phyloP scores from a whole-genome alignment of 768 basidiomycete species.

The Kwoniella bestiolae region DNA sequence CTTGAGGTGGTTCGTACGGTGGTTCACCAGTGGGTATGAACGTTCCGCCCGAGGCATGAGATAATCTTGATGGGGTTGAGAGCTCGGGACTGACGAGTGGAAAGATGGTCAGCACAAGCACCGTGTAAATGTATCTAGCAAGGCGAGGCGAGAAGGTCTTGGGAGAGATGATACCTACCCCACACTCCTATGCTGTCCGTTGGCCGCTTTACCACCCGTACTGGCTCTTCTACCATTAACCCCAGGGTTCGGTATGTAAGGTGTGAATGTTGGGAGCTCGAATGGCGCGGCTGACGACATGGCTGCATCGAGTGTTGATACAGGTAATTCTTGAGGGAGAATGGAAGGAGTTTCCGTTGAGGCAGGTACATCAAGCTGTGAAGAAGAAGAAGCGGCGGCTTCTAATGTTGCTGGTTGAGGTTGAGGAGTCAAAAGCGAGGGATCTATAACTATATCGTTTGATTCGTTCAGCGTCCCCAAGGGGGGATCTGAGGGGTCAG shows the following conservation, averaged over 20 bases:
- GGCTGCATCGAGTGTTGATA: not conserved
- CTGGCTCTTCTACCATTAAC: conserved; percentile 4
- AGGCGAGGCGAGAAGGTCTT: too few species aligned
- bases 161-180: conserved; percentile 6
- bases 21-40: conserved; percentile 23
- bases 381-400: not conserved
- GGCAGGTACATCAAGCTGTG: not conserved
- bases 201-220: not conserved
- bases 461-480: not conserved
- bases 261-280: not conserved
- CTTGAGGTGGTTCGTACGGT: conserved; percentile 42
- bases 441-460: not conserved
- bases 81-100: conserved; percentile 14
- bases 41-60: not conserved
- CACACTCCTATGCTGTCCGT: conserved; percentile 14
- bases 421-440: not conserved
- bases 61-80: conserved; percentile 3
- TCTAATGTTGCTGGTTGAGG: not conserved
- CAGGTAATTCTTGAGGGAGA: not conserved
- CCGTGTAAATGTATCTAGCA: not conserved
- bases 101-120: too few species aligned
- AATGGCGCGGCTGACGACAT: not conserved
- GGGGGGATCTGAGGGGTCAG: not conserved
- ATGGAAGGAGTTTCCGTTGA: not conserved
- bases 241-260: conserved; percentile 8